phyloP scores from a whole-genome alignment of 176 grass and related monocot species.

The Triticum dicoccoides region DNA sequence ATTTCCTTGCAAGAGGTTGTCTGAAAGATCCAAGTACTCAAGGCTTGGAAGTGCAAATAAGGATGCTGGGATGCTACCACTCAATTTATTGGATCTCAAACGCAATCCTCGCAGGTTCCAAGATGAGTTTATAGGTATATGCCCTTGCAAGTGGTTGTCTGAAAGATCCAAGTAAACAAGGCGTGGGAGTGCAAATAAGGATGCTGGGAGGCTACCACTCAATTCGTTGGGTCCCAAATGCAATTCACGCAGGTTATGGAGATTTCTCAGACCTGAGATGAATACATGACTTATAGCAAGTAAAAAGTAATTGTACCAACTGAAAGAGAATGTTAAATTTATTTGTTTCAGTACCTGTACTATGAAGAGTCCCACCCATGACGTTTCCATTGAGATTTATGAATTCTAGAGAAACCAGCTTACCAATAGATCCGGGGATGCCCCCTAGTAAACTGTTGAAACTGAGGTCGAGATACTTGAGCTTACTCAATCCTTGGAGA shows the following conservation, averaged over 20 bases:
- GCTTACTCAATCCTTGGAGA: slow-evolving; percentile 12
- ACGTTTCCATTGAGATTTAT: not conserved
- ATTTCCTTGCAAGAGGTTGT: slow-evolving; percentile 15
- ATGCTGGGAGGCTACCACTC: not conserved
- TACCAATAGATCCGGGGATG: not conserved
- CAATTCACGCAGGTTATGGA: not conserved
- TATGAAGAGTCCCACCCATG: not conserved
- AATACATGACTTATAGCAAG: not conserved
- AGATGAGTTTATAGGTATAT: not conserved
- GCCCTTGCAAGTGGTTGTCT: not conserved
- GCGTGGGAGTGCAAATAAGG: not conserved
- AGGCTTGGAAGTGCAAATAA: not conserved
- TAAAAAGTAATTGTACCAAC: not conserved
- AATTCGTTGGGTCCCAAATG: not conserved
- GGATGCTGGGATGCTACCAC: not conserved
- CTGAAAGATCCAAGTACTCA: slow-evolving; percentile 9
- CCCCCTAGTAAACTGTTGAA: not conserved
- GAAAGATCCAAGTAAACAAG: slow-evolving; percentile 9
- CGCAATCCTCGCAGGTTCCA: not conserved
- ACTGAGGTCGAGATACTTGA: slow-evolving; percentile 21
- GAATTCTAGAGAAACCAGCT: not conserved
- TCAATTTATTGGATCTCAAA: not conserved
- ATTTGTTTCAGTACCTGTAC: not conserved
- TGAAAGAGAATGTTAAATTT: not conserved
- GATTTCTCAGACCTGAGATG: not conserved